phyloP scores from a whole-genome alignment of 495 filamentous ascomycete genomes.

The Penicillium subrubescens region DNA sequence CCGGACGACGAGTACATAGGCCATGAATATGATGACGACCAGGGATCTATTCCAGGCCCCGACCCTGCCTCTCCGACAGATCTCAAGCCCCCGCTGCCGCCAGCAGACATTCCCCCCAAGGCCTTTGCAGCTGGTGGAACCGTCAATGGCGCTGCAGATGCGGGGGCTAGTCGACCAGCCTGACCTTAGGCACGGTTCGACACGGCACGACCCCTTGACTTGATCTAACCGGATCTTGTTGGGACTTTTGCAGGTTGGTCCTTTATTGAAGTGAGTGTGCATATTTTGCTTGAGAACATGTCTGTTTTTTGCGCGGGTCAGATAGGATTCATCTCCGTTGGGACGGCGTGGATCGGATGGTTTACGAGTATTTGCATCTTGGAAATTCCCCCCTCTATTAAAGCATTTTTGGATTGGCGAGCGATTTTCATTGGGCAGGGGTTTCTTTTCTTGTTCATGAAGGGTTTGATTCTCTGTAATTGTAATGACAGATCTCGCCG shows the following conservation, averaged over 20 bases:
- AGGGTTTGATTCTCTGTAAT: conserved; percentile 20
- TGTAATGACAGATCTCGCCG: conserved; percentile 21
- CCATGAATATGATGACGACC: conserved; percentile 59
- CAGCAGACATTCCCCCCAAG: conserved; percentile 29
- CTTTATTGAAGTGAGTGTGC: neutral
- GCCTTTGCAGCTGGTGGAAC: conserved; percentile 19
- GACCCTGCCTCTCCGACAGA: conserved; percentile 38
- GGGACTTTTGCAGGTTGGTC: neutral
- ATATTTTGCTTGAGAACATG: neutral
- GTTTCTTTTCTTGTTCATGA: conserved; percentile 6
- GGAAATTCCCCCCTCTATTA: conserved; percentile 31
- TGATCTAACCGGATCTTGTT: neutral
- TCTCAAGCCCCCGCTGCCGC: conserved; percentile 38
- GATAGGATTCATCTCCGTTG: conserved; percentile 10
- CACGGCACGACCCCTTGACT: neutral
- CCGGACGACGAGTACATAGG: conserved; percentile 57
- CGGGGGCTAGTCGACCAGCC: conserved; percentile 40
- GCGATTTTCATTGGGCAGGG: conserved; percentile 21
- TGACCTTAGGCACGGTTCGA: conserved; percentile 22
- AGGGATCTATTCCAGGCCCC: conserved; percentile 26
- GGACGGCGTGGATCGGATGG: conserved; percentile 6
- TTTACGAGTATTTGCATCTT: conserved; percentile 29
- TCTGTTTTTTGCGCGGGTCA: neutral
- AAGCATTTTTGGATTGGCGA: conserved; percentile 24
- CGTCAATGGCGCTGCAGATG: conserved; percentile 29